These are phyloP conservation scores for Candolleomyces eurysporus DNA, from an alignment of 768 basidiomycete species.

Conservation along the genomic window DNA sequence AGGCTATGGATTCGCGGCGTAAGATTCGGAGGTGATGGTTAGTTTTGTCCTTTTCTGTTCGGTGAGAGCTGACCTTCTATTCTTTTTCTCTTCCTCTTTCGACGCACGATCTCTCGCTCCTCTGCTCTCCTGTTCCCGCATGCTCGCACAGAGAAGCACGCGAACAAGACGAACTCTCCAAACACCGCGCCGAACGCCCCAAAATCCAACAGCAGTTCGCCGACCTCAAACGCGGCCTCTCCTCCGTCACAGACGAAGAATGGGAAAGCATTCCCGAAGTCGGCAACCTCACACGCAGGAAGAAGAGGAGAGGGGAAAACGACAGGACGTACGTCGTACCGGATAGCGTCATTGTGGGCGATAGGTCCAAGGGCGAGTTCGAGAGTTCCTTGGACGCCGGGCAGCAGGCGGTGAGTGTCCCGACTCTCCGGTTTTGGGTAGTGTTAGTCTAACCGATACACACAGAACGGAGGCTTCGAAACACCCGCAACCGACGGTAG, in stretches of 20 bases:
- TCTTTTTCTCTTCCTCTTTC: slow-evolving; percentile 3
- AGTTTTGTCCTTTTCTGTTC: slow-evolving; percentile 28
- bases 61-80: slow-evolving; percentile 24
- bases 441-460: slow-evolving; percentile 4
- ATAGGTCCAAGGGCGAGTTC: slow-evolving; percentile 69
- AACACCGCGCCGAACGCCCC: slow-evolving; percentile 82
- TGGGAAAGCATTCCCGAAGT: slow-evolving; percentile 97
- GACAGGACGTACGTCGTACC: slow-evolving; percentile 88
- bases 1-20: slow-evolving; percentile 85
- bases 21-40: slow-evolving; percentile 65
- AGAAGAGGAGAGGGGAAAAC: slow-evolving; percentile 75
- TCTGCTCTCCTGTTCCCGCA: not conserved
- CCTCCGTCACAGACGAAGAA: slow-evolving; percentile 86
- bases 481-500: slow-evolving; percentile 55
- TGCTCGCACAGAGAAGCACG: slow-evolving; percentile 56
- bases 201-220: slow-evolving; percentile 96
- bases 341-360: slow-evolving; percentile 89
- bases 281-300: slow-evolving; percentile 83
- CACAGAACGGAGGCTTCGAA: slow-evolving; percentile 66
- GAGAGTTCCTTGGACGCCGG: slow-evolving; percentile 73
- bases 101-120: not conserved
- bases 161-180: slow-evolving; percentile 67
- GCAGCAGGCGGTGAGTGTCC: slow-evolving; percentile 67
- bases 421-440: too few relatives aligned
- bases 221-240: slow-evolving; percentile 88